These are phyloP conservation scores for Mycogone perniciosa DNA, from an alignment of 2,329 filamentous ascomycete species.

Conservation along the genomic window DNA sequence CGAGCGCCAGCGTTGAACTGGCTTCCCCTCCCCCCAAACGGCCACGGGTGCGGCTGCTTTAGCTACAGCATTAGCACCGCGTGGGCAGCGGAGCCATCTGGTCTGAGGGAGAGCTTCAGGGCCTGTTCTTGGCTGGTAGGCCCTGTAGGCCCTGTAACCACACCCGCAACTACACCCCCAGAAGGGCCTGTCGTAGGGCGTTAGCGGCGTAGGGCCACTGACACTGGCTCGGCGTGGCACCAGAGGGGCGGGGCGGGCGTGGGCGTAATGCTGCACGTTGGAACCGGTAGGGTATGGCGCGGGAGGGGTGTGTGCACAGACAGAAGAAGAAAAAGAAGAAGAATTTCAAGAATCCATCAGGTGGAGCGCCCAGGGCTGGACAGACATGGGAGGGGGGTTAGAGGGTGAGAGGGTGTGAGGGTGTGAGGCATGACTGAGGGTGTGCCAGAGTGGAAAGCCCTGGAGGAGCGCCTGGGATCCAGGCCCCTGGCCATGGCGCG, in stretches of 20 bases:
- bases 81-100: slow-evolving; percentile 2
- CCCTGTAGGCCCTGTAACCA: too few relatives aligned
- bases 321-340: background rate
- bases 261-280: background rate
- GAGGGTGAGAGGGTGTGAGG: too few relatives aligned
- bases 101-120: slow-evolving; percentile 7
- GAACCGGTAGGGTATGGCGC: slow-evolving; percentile 3
- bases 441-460: too few relatives aligned
- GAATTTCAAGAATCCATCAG: background rate
- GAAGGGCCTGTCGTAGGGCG: background rate
- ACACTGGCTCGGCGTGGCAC: background rate
- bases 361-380: slow-evolving; percentile 10
- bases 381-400: background rate
- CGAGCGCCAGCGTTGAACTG: slow-evolving; percentile 1
- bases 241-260: slow-evolving; percentile 4
- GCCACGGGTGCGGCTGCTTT: slow-evolving; percentile 12
- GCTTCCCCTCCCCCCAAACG: slow-evolving; percentile 2
- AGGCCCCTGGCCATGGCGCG: too few relatives aligned
- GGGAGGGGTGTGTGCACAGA: slow-evolving; percentile 6
- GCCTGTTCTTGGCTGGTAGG: background rate
- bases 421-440: too few relatives aligned
- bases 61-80: slow-evolving; percentile 9
- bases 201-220: too few relatives aligned
- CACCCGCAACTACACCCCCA: background rate
- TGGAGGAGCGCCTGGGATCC: too few relatives aligned